Base-by-base conservation (phyloP, 1,284 basidiomycete species). In the Exobasidium cylindrosporum region DNA sequence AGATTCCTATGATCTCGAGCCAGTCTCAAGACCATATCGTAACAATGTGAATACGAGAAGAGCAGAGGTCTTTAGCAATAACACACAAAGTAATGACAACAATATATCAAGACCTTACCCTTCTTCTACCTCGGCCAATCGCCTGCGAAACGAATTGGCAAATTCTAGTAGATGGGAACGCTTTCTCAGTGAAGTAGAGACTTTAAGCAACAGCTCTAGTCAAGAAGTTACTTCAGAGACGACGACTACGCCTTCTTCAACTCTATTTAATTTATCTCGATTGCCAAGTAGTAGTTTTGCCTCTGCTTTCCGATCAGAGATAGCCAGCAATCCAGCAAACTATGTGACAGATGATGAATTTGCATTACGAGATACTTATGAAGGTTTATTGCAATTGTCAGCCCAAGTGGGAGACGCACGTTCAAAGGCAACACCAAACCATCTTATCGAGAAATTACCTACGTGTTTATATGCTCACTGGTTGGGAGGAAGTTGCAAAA, bases 291-390 rank as follows among this genome's bases (percentile, higher is more conserved):
- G 43, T 44, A 14, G 43, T 23, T 13, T 23, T 44, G n/a, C 43
- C 14, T 13, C 13, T 14, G 47, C 47, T 24, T 10, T 14, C 14
- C 47, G 47, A 10, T 26, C 47, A 23, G 47, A 40, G 10, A 50
- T 50, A 7, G 47, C 29, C 23, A 10, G 10, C 29, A 31, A 50
- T 31, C 47, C 47, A 7, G 47, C 47, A 50, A 50, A 50, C 47
- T 50, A 50, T 31, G 24, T 50, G 21, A 21, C 47, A 10, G 47
- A 50, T 50, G 7, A 50, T 26, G 24, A 50, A 7, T 50, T 50
- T 50, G 47, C 47, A 26, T 14, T 50, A 21, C 47, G 47, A 31
- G 29, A 50, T 31, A 26, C 10, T 23, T 50, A 50, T 21, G 47
- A 50, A 31, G 24, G 21, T 31, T 21, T 50, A 7, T 26, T 50